Percentiles rank a stretch among this genome's conserved stretches.
These are phyloP conservation scores for Pyricularia pennisetigena DNA, from an alignment of 2,329 filamentous ascomycete genomes.

Conservation along the genomic window DNA sequence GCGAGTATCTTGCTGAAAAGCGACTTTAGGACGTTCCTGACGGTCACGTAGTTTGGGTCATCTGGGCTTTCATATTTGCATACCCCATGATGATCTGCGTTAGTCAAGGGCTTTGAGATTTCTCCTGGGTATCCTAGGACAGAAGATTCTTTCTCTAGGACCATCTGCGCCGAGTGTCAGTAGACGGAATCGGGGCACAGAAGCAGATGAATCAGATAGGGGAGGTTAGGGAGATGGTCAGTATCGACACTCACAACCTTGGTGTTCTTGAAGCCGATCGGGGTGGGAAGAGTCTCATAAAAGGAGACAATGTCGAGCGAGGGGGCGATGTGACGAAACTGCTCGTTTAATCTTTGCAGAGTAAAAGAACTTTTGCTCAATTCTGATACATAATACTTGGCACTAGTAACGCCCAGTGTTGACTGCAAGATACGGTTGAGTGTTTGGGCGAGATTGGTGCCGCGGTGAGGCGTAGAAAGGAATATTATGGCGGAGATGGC, in stretches of 20 bases:
- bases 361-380: slow-evolving; percentile 11
- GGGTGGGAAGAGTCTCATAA: slow-evolving; percentile 18
- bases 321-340: slow-evolving; percentile 14
- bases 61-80: slow-evolving; percentile 10
- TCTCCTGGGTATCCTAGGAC: slow-evolving; percentile 13
- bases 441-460: slow-evolving; percentile 16
- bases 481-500: slow-evolving; percentile 18
- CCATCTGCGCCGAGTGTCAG: slow-evolving; percentile 1
- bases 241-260: not conserved
- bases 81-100: slow-evolving; percentile 15
- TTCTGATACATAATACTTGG: slow-evolving; percentile 11
- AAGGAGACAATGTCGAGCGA: slow-evolving; percentile 18
- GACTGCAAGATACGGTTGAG: slow-evolving; percentile 15
- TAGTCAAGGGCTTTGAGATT: slow-evolving; percentile 6
- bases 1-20: not conserved
- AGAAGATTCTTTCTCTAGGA: slow-evolving; percentile 15
- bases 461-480: slow-evolving; percentile 21
- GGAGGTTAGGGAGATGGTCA: not conserved
- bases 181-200: not conserved
- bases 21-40: not conserved
- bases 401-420: not conserved
- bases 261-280: slow-evolving; percentile 3
- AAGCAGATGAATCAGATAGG: not conserved
- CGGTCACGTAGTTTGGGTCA: slow-evolving; percentile 3
- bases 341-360: slow-evolving; percentile 17